Base-by-base conservation (phyloP, 176 grass and related monocot genomes). In the Tillandsia leiboldiana region DNA sequence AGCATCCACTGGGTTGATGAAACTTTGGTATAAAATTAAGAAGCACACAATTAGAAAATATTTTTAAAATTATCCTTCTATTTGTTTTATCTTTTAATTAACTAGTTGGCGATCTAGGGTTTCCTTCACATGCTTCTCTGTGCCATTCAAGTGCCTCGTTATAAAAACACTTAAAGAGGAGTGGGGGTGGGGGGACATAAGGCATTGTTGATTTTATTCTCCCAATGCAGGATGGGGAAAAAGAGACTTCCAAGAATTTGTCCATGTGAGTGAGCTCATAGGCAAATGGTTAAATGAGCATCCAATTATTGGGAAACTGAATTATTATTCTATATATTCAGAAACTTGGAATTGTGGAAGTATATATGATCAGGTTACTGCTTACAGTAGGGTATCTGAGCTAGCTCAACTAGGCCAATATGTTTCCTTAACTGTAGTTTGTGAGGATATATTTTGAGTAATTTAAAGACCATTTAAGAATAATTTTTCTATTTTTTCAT, bases 71-170 rank as follows among this genome's bases (percentile, higher is more conserved):
- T 61, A 18, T 61, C 17, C 17, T 22, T n/a, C 22, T 61, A 18
- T 61, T 56, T 56, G 0, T 9, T 8, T 8, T 22, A 22, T 59
- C 1, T 17, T 20, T 61, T 18, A n/a, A 57, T 57, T n/a, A 61
- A 61, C 56, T 18, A n/a, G 56, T 61, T 57, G n/a, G 7, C 22
- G 56, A 10, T 61, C 54, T 59, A 59, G 54, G 56, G 56, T 61
- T 61, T 76, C 70, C 64, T 63, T 11, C 73, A 49, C 22, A 71
- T 72, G 48, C 10, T 53, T 64, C 23, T 68, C 42, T 72, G 80
- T 53, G 9, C 52, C 27, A 49, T 42, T 42, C 33, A 42, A 42
- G 33, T 7, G 33, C 33, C 5, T 42, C 4, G 7, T 7, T 7
- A 42, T 61, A 49, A 7, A 62, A 2, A 10, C 8, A 48, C 9